Evolutionary conservation across 208 protist genomes (phyloP).

Genomic region (Trypanosomatidae sp.): DNA sequence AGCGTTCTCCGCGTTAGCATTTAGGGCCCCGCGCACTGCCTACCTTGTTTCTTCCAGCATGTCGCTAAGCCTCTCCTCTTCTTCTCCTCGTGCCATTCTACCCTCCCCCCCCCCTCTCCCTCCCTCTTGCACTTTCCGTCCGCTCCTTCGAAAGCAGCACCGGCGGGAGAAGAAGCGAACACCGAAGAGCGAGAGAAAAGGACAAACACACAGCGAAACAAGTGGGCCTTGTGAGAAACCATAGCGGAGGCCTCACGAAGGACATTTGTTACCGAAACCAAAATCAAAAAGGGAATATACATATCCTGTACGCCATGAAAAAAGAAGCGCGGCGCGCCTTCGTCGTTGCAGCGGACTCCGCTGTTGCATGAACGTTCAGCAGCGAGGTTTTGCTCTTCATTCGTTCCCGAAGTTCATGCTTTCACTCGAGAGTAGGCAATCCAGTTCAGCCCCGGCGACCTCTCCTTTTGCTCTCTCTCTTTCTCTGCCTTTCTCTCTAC

Average conservation of each 20-base stretch:
- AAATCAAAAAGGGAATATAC: not conserved
- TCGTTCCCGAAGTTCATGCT: not conserved
- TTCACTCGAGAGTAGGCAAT: not conserved
- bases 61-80: not conserved
- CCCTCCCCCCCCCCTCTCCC: too few species aligned
- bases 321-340: not conserved
- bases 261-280: not conserved
- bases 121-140: not conserved
- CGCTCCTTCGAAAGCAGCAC: not conserved
- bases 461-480: not conserved
- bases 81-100: not conserved
- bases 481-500: not conserved
- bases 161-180: not conserved
- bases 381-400: not conserved
- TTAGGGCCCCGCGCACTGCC: not conserved
- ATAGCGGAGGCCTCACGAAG: not conserved
- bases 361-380: not conserved
- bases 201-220: not conserved
- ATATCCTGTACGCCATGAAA: not conserved
- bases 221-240: not conserved
- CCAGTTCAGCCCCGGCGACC: not conserved
- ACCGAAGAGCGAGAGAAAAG: not conserved
- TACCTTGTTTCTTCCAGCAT: not conserved
- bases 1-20: not conserved
- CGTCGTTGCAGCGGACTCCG: not conserved